phyloP scores from a whole-genome alignment of 208 protist genomes.

The Leishmania braziliensis region DNA sequence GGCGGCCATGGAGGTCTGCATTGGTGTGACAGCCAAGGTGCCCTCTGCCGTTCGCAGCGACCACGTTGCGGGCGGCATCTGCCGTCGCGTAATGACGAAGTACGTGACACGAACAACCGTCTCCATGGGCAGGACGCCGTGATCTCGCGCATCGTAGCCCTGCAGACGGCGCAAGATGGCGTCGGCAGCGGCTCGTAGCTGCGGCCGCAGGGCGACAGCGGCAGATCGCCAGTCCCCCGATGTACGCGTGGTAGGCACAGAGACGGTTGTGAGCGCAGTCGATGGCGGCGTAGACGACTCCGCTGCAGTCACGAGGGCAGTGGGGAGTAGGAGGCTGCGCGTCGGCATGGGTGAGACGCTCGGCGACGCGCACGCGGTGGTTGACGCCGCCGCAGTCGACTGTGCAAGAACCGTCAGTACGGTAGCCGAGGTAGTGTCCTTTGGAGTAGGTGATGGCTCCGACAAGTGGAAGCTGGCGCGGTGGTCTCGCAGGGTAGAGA shows the following conservation, averaged over 20 bases:
- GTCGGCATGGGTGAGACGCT: slow-evolving; percentile 3
- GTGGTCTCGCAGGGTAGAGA: slow-evolving; percentile 43
- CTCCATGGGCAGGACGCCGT: slow-evolving; percentile 69
- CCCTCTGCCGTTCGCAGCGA: slow-evolving; percentile 29
- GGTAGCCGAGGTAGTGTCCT: neutral
- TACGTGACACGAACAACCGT: slow-evolving; percentile 57
- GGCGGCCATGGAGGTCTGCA: slow-evolving; percentile 23
- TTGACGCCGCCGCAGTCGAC: neutral
- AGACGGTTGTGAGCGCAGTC: neutral
- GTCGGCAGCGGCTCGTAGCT: slow-evolving; percentile 39
- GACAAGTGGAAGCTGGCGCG: slow-evolving; percentile 18
- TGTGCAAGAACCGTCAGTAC: neutral
- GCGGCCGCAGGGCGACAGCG: slow-evolving; percentile 9
- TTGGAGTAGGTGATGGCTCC: neutral
- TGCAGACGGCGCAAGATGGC: slow-evolving; percentile 57
- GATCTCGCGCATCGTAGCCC: slow-evolving; percentile 58
- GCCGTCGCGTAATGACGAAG: slow-evolving; percentile 39
- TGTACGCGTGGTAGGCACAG: slow-evolving; percentile 6
- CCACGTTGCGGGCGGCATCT: slow-evolving; percentile 23
- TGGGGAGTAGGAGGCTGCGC: slow-evolving; percentile 13
- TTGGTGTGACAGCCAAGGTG: slow-evolving; percentile 24
- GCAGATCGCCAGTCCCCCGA: slow-evolving; percentile 13
- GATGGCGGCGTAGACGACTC: neutral
- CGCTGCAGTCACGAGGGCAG: neutral
- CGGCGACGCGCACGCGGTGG: neutral